A percentile compares a stretch with the other conserved stretches of the same genome.
phyloP scores from a whole-genome alignment of 441 rosid genomes.

The Adansonia grandidieri region DNA sequence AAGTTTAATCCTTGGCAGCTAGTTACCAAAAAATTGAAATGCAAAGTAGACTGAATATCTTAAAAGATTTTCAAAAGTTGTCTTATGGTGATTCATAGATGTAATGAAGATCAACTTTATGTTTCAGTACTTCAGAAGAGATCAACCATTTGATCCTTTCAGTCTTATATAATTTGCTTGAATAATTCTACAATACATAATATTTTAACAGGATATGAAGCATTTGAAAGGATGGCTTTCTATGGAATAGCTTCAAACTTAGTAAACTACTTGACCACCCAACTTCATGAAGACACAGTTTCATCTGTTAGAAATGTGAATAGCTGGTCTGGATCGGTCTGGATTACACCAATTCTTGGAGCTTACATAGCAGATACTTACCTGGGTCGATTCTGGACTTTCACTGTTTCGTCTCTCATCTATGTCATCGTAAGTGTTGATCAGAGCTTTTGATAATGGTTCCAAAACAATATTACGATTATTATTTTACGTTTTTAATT shows the following conservation, averaged over 20 bases:
- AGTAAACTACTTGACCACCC: slow-evolving; percentile 75
- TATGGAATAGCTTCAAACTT: slow-evolving; percentile 84
- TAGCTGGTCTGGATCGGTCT: slow-evolving; percentile 88
- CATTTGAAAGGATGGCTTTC: slow-evolving; percentile 95
- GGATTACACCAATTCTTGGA: slow-evolving; percentile 89
- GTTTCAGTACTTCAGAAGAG: no score
- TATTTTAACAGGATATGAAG: slow-evolving; percentile 68
- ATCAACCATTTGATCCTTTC: background rate
- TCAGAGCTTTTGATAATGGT: no score
- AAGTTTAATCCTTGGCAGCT: no score
- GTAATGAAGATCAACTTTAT: background rate
- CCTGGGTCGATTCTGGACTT: slow-evolving; percentile 89
- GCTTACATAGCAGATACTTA: slow-evolving; percentile 91
- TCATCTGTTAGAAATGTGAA: slow-evolving; percentile 85
- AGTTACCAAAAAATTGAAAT: background rate
- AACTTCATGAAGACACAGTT: slow-evolving; percentile 82
- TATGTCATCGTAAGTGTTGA: slow-evolving; percentile 59
- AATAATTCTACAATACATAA: background rate
- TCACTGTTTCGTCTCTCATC: slow-evolving; percentile 77
- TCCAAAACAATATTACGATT: no score
- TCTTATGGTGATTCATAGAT: background rate
- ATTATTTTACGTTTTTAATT: no score
- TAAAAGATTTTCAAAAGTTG: background rate
- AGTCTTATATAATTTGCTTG: background rate
- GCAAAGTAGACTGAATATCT: background rate